Percentiles rank a stretch among this genome's conserved stretches.
Evolutionary conservation across 1,284 basidiomycete genomes (phyloP).

Genomic region (Peniophora sp.): DNA sequence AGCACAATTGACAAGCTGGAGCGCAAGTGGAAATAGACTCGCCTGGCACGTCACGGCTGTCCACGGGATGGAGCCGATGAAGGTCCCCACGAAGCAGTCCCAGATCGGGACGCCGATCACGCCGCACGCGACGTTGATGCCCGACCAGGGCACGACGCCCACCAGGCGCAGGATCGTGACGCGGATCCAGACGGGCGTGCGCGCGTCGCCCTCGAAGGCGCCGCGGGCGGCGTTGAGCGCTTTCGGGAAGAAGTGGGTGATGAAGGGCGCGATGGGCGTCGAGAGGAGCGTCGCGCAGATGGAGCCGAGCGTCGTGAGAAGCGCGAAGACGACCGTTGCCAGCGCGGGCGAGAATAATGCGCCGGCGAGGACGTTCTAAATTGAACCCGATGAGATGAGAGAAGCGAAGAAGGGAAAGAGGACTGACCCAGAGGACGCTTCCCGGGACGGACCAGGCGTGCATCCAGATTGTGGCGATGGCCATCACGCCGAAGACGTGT

Average conservation of each 20-base stretch:
- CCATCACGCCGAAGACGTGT: constrained; percentile 76
- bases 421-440: constrained; percentile 77
- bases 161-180: constrained; percentile 79
- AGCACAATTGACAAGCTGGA: not conserved
- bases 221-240: constrained; percentile 74
- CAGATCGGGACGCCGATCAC: constrained; percentile 72
- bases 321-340: constrained; percentile 71
- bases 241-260: constrained; percentile 74
- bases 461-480: constrained; percentile 85
- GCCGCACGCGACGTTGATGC: constrained; percentile 90
- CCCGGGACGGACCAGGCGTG: constrained; percentile 93
- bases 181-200: constrained; percentile 68
- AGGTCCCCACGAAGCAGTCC: constrained; percentile 74
- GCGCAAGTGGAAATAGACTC: constrained; percentile 10
- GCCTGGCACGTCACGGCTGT: constrained; percentile 83
- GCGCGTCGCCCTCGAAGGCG: constrained; percentile 48
- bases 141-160: constrained; percentile 89
- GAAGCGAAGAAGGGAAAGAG: constrained; percentile 11
- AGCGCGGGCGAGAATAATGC: constrained; percentile 75
- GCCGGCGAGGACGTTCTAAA: constrained; percentile 83
- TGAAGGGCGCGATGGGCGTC: constrained; percentile 76
- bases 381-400: constrained; percentile 9
- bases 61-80: constrained; percentile 77
- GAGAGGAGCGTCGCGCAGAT: constrained; percentile 71
- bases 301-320: constrained; percentile 83